Evolutionary conservation across 2,329 filamentous ascomycete genomes (phyloP).

Genomic region (Scedosporium dehoogii): DNA sequence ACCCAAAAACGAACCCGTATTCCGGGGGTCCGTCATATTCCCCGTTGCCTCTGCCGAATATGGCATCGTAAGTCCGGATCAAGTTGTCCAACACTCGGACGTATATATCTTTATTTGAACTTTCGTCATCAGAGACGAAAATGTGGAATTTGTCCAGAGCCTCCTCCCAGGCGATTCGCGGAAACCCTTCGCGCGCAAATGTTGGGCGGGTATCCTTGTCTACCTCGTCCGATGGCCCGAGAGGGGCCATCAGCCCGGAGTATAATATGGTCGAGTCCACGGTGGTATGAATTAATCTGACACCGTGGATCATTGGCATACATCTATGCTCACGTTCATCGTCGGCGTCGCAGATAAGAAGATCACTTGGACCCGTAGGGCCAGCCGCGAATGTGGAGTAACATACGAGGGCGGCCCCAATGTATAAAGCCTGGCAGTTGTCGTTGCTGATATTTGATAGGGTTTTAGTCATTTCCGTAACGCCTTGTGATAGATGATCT

Average conservation of each 20-base stretch:
- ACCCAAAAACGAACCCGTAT: constrained; percentile 16
- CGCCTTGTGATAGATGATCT: constrained; percentile 16
- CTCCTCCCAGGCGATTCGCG: not conserved
- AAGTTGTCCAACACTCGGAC: not conserved
- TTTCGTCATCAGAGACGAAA: not conserved
- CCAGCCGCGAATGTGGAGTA: constrained; percentile 21
- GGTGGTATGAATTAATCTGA: constrained; percentile 4
- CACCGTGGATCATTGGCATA: constrained; percentile 7
- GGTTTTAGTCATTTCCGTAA: constrained; percentile 16
- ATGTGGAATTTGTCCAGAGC: not conserved
- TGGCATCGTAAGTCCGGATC: not conserved
- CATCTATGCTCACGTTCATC: constrained; percentile 6
- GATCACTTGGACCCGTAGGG: constrained; percentile 16
- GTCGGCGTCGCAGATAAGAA: constrained; percentile 17
- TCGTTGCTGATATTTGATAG: constrained; percentile 15
- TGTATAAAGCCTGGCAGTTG: constrained; percentile 20
- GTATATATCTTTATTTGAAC: not conserved
- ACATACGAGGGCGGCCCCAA: constrained; percentile 18
- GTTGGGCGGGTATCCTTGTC: not conserved
- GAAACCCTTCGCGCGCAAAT: constrained; percentile 3
- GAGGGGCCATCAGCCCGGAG: constrained; percentile 1
- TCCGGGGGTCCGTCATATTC: constrained; percentile 10
- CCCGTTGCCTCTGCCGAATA: not conserved
- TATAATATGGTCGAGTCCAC: constrained; percentile 6
- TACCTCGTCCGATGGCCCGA: not conserved